Conservation (phyloP, 805 yeast species). For the Isabelozyma rhagii region DNA sequence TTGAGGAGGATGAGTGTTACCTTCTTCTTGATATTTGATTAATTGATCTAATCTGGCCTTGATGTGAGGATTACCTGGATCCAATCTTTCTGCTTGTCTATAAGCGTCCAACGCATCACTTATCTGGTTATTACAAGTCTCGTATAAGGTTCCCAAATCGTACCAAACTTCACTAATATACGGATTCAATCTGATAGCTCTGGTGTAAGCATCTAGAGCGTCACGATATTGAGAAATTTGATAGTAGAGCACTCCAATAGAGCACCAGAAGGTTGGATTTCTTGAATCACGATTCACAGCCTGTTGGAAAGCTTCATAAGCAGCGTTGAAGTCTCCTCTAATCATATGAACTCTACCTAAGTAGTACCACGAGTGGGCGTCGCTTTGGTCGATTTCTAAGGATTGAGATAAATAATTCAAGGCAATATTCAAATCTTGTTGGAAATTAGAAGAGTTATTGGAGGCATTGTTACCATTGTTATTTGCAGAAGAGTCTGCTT, state of each 20-base stretch:
- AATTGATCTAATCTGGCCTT: constrained; percentile 88
- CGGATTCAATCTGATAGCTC: constrained; percentile 94
- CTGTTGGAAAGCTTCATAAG: constrained; percentile 97
- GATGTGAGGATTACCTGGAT: constrained; percentile 91
- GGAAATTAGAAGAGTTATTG: constrained; percentile 47
- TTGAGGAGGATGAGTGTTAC: constrained; percentile 59
- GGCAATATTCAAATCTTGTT: constrained; percentile 78
- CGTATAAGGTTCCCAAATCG: constrained; percentile 94
- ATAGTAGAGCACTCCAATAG: constrained; percentile 92
- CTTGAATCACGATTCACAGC: constrained; percentile 96
- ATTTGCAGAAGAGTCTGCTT: constrained; percentile 36
- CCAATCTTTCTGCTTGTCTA: constrained; percentile 91
- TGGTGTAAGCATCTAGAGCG: constrained; percentile 94
- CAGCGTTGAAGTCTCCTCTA: constrained; percentile 89
- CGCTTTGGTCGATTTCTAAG: constrained; percentile 81
- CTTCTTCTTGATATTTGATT: constrained; percentile 67
- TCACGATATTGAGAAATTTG: constrained; percentile 95
- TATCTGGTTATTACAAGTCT: constrained; percentile 94
- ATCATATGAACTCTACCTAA: constrained; percentile 97
- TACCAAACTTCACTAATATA: constrained; percentile 98
- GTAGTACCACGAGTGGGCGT: constrained; percentile 97
- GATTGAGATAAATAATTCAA: constrained; percentile 79
- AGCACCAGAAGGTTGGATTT: constrained; percentile 98
- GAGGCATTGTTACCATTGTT: constrained; percentile 8
- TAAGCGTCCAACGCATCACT: constrained; percentile 96